Percentiles rank a stretch among this genome's conserved stretches.
phyloP scores from a whole-genome alignment of 371 early-diverging fungal genomes.

The Syncephalastrum monosporum region DNA sequence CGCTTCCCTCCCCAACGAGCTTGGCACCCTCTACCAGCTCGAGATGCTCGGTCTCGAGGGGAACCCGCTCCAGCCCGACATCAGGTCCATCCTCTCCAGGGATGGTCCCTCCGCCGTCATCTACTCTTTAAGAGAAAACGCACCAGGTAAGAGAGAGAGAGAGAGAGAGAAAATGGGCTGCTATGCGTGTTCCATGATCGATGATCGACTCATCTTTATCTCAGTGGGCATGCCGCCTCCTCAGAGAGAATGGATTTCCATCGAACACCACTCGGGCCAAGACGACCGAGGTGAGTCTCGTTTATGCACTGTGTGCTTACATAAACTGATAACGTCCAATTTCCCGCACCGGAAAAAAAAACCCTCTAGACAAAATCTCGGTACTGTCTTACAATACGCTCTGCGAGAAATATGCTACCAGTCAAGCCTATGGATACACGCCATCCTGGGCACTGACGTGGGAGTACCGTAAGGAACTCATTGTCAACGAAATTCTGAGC shows the following conservation, averaged over 20 bases:
- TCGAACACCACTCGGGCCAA: slow-evolving; percentile 54
- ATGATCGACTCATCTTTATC: slow-evolving; percentile 10
- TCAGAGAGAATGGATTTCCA: slow-evolving; percentile 89
- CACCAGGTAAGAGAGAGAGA: slow-evolving; percentile 62
- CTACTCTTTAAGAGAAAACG: slow-evolving; percentile 89
- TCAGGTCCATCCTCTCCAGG: slow-evolving; percentile 78
- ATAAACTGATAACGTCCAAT: too few species aligned
- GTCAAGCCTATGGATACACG: slow-evolving; percentile 90
- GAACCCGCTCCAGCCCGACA: slow-evolving; percentile 92
- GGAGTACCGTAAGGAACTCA: slow-evolving; percentile 92
- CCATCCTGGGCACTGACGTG: slow-evolving; percentile 97
- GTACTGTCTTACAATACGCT: slow-evolving; percentile 97
- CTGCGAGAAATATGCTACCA: slow-evolving; percentile 88
- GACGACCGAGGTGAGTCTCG: slow-evolving; percentile 4
- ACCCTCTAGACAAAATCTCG: slow-evolving; percentile 66
- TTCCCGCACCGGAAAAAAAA: too few species aligned
- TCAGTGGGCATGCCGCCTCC: slow-evolving; percentile 81
- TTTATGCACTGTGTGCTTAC: neutral
- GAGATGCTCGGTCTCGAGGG: slow-evolving; percentile 95
- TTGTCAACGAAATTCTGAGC: slow-evolving; percentile 86
- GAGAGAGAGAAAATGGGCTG: neutral
- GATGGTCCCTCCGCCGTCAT: slow-evolving; percentile 89
- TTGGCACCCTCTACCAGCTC: slow-evolving; percentile 92
- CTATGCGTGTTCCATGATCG: too few species aligned
- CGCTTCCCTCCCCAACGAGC: slow-evolving; percentile 84